A percentile compares a stretch with the other conserved stretches of the same genome.
phyloP scores from a whole-genome alignment of 805 yeast genomes.

The Spathaspora hagerdaliae region DNA sequence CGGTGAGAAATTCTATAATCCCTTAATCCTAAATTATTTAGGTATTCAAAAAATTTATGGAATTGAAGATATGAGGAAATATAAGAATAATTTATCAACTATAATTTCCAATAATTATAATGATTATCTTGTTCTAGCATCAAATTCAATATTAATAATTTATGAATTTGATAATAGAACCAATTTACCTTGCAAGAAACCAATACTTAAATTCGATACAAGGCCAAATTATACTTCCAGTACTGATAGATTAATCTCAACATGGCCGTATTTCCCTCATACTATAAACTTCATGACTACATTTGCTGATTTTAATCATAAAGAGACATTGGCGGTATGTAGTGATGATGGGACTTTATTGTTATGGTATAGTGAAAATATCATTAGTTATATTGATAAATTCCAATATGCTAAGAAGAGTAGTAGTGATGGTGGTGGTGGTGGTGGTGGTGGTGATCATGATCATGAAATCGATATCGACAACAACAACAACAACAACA shows the following conservation, averaged over 20 bases:
- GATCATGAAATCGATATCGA: conserved; percentile 6
- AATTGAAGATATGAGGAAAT: conserved; percentile 27
- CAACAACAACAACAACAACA: not conserved
- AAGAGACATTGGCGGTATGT: conserved; percentile 45
- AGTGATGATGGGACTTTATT: conserved; percentile 52
- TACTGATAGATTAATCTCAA: conserved; percentile 39
- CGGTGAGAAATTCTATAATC: conserved; percentile 33
- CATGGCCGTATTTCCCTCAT: conserved; percentile 54
- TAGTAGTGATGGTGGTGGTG: not conserved
- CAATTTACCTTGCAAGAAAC: conserved; percentile 21
- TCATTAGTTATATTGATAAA: conserved; percentile 16
- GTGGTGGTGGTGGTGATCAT: not conserved
- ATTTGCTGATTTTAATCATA: conserved; percentile 26
- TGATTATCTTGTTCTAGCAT: conserved; percentile 26
- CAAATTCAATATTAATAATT: conserved; percentile 30
- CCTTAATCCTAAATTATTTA: conserved; percentile 19
- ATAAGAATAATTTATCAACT: conserved; percentile 38
- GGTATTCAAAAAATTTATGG: conserved; percentile 17
- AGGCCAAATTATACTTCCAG: conserved; percentile 38
- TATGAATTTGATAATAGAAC: conserved; percentile 26
- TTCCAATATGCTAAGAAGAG: conserved; percentile 1
- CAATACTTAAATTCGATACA: conserved; percentile 36
- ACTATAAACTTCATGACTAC: conserved; percentile 48
- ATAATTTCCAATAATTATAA: conserved; percentile 12
- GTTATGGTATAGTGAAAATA: conserved; percentile 27